Conservation (phyloP, 495 filamentous ascomycete genomes). For the Hyaloscypha bicolor region DNA sequence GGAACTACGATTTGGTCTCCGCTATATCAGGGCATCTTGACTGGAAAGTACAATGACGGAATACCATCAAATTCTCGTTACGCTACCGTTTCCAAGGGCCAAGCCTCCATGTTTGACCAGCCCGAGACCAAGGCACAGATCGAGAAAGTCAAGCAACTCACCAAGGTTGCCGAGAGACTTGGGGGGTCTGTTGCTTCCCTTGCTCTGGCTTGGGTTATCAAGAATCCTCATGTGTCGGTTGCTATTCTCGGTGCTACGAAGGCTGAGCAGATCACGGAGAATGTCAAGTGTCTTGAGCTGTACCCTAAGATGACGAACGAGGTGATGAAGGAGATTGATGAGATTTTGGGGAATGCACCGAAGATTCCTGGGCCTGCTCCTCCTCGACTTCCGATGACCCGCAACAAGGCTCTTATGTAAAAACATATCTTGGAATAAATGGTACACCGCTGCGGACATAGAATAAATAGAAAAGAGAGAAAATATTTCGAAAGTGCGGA, state of each 20-base stretch:
- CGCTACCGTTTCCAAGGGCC: constrained; percentile 24
- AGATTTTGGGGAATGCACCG: constrained; percentile 29
- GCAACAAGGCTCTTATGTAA: constrained; percentile 30
- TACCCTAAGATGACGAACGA: constrained; percentile 58
- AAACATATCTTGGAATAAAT: no score
- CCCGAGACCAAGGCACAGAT: constrained; percentile 38
- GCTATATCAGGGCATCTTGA: constrained; percentile 70
- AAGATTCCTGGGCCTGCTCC: neutral
- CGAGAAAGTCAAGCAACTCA: constrained; percentile 51
- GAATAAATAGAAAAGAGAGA: neutral
- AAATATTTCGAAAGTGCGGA: neutral
- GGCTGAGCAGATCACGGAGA: constrained; percentile 71
- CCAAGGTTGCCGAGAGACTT: constrained; percentile 68
- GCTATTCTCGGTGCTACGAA: constrained; percentile 76
- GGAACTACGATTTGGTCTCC: constrained; percentile 73
- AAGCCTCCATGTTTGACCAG: constrained; percentile 16
- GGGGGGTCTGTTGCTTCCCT: constrained; percentile 58
- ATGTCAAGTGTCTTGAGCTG: constrained; percentile 65
- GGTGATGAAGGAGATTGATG: constrained; percentile 71
- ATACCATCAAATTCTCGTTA: constrained; percentile 61
- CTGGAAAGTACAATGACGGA: constrained; percentile 80
- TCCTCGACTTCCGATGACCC: constrained; percentile 13
- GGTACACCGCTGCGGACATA: no score
- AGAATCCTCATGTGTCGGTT: constrained; percentile 71
- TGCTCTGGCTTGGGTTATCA: constrained; percentile 74